Percentiles rank a stretch among this genome's conserved stretches.
Conservation (phyloP, 176 grass and related monocot species). For the Coix lacrymajobi region DNA sequence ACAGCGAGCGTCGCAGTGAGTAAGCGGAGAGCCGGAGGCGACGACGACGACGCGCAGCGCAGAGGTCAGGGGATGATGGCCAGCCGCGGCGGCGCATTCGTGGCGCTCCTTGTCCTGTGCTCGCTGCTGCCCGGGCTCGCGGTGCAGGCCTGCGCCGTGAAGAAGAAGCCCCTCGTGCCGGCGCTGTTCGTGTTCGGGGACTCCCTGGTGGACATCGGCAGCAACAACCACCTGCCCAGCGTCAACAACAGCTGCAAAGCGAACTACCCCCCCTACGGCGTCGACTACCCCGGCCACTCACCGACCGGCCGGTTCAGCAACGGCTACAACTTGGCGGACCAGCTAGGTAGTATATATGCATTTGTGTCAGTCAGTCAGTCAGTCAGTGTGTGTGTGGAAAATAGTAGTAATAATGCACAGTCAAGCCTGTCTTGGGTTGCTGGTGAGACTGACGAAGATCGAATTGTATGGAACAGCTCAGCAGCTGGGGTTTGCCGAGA, state of each 20-base stretch:
- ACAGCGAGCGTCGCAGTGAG: background rate
- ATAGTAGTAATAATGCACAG: too few species aligned
- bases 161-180: slow-evolving; percentile 30
- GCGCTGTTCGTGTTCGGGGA: slow-evolving; percentile 89
- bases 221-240: slow-evolving; percentile 51
- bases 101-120: slow-evolving; percentile 4
- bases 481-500: slow-evolving; percentile 53
- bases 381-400: too few species aligned
- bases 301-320: slow-evolving; percentile 92
- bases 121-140: slow-evolving; percentile 19
- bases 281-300: slow-evolving; percentile 35
- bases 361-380: background rate
- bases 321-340: slow-evolving; percentile 71
- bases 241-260: slow-evolving; percentile 29
- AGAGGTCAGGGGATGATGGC: background rate
- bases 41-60: background rate
- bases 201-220: slow-evolving; percentile 86
- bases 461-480: slow-evolving; percentile 26
- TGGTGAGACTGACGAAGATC: background rate
- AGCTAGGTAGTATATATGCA: slow-evolving; percentile 35
- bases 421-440: too few species aligned
- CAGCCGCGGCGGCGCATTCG: background rate
- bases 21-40: background rate
- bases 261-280: slow-evolving; percentile 47
- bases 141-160: background rate